Percentiles rank a stretch among this genome's conserved stretches.
phyloP scores from a whole-genome alignment of 257 asterid species.

The Cruciata laevipes region DNA sequence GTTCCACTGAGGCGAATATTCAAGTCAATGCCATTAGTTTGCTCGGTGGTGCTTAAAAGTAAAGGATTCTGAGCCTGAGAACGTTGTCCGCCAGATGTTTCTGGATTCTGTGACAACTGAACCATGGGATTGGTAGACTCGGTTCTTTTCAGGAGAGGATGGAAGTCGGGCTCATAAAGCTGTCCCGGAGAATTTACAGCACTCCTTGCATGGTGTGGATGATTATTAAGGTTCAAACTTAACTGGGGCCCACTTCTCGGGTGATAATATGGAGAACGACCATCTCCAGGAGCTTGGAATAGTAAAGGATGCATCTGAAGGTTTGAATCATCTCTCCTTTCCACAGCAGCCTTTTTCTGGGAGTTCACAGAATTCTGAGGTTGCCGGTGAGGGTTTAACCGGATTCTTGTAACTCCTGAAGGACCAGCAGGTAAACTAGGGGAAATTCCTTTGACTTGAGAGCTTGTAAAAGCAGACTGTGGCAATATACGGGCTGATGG shows the following conservation, averaged over 20 bases:
- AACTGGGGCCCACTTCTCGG: constrained; percentile 62
- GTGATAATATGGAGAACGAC: constrained; percentile 46
- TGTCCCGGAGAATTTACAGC: constrained; percentile 56
- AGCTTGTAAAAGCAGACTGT: constrained; percentile 70
- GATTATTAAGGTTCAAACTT: constrained; percentile 63
- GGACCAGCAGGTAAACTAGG: constrained; percentile 24
- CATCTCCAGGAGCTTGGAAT: constrained; percentile 64
- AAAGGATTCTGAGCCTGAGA: constrained; percentile 26
- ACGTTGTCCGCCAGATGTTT: constrained; percentile 29
- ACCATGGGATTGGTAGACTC: constrained; percentile 36
- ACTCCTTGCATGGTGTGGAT: constrained; percentile 59
- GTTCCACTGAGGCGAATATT: constrained; percentile 54
- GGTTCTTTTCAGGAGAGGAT: constrained; percentile 76
- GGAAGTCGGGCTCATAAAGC: constrained; percentile 57
- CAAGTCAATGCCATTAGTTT: constrained; percentile 56
- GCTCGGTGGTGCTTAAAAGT: constrained; percentile 29
- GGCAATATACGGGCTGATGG: constrained; percentile 91
- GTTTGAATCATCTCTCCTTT: constrained; percentile 49
- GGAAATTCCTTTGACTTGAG: constrained; percentile 34
- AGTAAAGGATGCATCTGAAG: constrained; percentile 95
- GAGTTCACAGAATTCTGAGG: constrained; percentile 27
- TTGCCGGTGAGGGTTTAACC: constrained; percentile 27
- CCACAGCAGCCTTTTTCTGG: constrained; percentile 25
- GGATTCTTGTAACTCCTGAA: constrained; percentile 19
- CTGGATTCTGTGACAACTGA: constrained; percentile 29